Evolutionary conservation across 1,284 basidiomycete species (phyloP), one percentile per base, ranked within the genome.

Genomic region (Ustilago vetiveriae): DNA sequence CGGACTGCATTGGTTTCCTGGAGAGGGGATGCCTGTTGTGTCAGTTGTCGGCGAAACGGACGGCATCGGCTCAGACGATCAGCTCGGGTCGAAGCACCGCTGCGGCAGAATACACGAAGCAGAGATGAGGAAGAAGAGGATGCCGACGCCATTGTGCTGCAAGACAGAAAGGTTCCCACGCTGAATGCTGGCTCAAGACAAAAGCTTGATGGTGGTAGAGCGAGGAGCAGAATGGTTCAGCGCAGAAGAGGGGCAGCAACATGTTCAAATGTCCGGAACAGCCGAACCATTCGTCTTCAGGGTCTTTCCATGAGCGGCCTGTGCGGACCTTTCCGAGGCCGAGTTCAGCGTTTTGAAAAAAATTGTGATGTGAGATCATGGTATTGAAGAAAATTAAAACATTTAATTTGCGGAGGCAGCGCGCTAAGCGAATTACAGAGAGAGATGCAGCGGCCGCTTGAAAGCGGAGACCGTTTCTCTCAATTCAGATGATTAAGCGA

Each of bases 1-100:
- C 72, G 64, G 3, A 74, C 72, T 1, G 68, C 71, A 32, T 62
- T 59, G 17, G 68, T 68, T 46, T 74, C 69, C 57, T 74, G 69
- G 6, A 60, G 47, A 10, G 72, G 68, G 11, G 57, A 60, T 16
- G 71, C 66, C 29, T 69, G 65, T 37, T 57, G 56, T 5, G 51
- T 58, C 23, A 63, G 52, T 0, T 27, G 19, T 19, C 57, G 42
- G 16, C 59, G 44, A 6, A 36, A 23, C 23, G 39, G 47, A 11
- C 26, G 32, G 22, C 24, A 44, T 24, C 24, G 6, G 13, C 26
- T 9, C 8, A 49, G 26, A 5, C 35, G 21, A 10, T 36, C 32
- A 10, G 27, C 32, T 27, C 29, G 40, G 22, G 49, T 36, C 6
- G 30, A 6, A 1, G 17, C 36, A 22, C 43, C 21, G n/a, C 5